Percentiles rank a stretch among this genome's conserved stretches.
phyloP scores from a whole-genome alignment of 768 basidiomycete species.

The Hygrocybe coccinea region DNA sequence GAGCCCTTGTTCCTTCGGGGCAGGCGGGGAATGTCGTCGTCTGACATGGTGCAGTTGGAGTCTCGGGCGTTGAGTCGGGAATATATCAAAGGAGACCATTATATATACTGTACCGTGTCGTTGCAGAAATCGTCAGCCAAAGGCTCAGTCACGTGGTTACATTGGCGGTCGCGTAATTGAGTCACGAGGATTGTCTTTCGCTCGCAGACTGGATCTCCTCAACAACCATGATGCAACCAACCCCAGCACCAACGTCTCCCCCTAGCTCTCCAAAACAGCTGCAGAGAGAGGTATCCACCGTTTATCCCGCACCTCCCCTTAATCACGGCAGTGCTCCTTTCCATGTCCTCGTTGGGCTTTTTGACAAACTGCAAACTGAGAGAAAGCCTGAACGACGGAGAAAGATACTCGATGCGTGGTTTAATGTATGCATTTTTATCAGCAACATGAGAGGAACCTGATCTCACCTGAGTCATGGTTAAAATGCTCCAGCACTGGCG shows the following conservation, averaged over 20 bases:
- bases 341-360: conserved; percentile 60
- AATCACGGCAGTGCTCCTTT: conserved; percentile 70
- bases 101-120: no score
- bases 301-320: conserved; percentile 54
- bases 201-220: no score
- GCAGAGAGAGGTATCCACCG: conserved; percentile 25
- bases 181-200: background rate
- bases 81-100: no score
- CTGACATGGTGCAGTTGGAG: background rate
- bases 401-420: conserved; percentile 71
- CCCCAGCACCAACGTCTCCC: conserved; percentile 60
- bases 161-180: no score
- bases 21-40: conserved; percentile 20
- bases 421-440: conserved; percentile 52
- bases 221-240: conserved; percentile 50
- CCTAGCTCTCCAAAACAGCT: conserved; percentile 37
- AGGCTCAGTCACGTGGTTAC: no score
- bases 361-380: conserved; percentile 69
- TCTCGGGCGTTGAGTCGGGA: no score
- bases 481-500: conserved; percentile 67
- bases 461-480: background rate
- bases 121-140: no score
- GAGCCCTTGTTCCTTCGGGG: conserved; percentile 21
- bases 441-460: conserved; percentile 3
- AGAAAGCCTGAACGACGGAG: conserved; percentile 69